These are phyloP conservation scores for Phytopythium kandeliae DNA, from an alignment of 352 stramenopile species.

Conservation along the genomic window DNA sequence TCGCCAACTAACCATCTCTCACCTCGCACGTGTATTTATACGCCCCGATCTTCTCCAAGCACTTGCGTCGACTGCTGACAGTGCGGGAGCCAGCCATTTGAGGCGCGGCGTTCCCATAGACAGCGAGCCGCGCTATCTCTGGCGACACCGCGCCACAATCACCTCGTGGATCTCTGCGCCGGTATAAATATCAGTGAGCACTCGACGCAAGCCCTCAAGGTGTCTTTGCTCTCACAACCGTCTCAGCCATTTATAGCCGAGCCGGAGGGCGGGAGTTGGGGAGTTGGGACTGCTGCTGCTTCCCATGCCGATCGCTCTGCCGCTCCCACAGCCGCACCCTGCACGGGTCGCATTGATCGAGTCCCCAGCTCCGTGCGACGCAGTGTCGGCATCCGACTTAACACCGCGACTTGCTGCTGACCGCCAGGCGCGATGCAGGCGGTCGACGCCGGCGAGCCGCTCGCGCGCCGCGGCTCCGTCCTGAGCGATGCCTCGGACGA, in stretches of 20 bases:
- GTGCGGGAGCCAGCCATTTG: too few species aligned
- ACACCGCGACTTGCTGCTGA: neutral
- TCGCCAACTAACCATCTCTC: too few species aligned
- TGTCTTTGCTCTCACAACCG: neutral
- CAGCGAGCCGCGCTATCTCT: neutral
- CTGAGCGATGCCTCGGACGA: constrained; percentile 32
- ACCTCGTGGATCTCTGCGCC: neutral
- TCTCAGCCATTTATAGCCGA: neutral
- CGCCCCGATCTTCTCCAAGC: neutral
- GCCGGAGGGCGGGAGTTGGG: too few species aligned
- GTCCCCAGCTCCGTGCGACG: neutral
- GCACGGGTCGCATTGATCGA: neutral
- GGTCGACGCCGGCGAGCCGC: constrained; percentile 1
- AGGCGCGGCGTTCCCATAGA: too few species aligned
- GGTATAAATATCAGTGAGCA: neutral
- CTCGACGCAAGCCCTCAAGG: neutral
- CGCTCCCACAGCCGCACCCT: neutral
- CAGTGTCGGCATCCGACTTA: neutral
- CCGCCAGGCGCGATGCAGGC: constrained; percentile 2
- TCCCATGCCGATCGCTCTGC: constrained; percentile 2
- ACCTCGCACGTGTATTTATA: neutral
- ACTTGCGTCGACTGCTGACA: neutral
- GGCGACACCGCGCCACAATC: neutral
- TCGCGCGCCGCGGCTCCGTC: constrained; percentile 20
- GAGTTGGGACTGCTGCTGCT: neutral